phyloP scores from a whole-genome alignment of 768 basidiomycete species.

The Paxillus rubicundulus region DNA sequence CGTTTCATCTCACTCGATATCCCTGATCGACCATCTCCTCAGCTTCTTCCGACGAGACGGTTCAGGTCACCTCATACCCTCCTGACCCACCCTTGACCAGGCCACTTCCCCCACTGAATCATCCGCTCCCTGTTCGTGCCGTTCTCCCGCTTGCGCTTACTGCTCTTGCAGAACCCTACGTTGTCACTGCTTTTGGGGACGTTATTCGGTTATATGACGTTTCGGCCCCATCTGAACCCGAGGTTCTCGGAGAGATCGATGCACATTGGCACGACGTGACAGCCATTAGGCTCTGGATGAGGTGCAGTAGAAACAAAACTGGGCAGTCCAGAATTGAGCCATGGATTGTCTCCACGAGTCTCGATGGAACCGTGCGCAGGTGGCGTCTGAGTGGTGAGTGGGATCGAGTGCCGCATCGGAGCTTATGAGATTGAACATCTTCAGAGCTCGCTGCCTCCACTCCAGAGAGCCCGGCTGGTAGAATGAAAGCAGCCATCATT shows the following conservation, averaged over 20 bases:
- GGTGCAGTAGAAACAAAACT: slow-evolving; percentile 43
- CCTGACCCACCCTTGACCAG: slow-evolving; percentile 30
- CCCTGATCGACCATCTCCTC: slow-evolving; percentile 4
- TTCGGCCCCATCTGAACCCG: slow-evolving; percentile 62
- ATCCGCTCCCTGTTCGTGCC: slow-evolving; percentile 66
- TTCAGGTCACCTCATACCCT: slow-evolving; percentile 56
- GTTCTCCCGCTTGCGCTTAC: slow-evolving; percentile 68
- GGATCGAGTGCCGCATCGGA: not conserved
- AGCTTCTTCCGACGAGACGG: slow-evolving; percentile 91
- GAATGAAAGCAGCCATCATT: slow-evolving; percentile 17
- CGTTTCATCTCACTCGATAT: not conserved
- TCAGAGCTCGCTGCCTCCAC: slow-evolving; percentile 30
- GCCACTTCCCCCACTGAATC: slow-evolving; percentile 51
- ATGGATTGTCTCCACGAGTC: slow-evolving; percentile 79
- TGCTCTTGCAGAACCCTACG: slow-evolving; percentile 64
- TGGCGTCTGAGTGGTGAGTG: slow-evolving; percentile 71
- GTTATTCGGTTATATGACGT: slow-evolving; percentile 79
- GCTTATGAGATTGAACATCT: not conserved
- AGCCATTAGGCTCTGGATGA: slow-evolving; percentile 69
- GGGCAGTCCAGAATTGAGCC: slow-evolving; percentile 57
- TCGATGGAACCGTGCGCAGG: slow-evolving; percentile 85
- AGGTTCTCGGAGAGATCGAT: slow-evolving; percentile 70
- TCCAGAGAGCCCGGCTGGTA: slow-evolving; percentile 17
- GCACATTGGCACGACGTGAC: slow-evolving; percentile 92
- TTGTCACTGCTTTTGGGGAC: slow-evolving; percentile 84